Conservation (phyloP, 164 flowering plant genomes). For the Magnolia sinica region DNA sequence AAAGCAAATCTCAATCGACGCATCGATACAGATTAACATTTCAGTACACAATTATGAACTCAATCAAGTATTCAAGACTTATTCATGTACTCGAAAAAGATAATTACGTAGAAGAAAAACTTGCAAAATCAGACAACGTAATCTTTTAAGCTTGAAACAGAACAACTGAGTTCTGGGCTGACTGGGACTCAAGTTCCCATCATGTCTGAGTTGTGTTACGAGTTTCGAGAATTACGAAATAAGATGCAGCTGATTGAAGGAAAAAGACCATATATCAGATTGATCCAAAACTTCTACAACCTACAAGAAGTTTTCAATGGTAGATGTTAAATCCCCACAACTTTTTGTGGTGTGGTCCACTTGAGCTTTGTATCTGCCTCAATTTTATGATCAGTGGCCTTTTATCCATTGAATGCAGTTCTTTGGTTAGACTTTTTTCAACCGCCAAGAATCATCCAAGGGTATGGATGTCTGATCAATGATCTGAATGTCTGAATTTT, state of each 20-base stretch:
- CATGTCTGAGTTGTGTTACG: background rate
- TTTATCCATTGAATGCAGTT: no score
- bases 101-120: background rate
- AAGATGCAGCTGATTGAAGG: background rate
- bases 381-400: no score
- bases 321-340: no score
- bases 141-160: background rate
- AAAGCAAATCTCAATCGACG: background rate
- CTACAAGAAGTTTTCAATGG: no score
- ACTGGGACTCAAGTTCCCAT: background rate
- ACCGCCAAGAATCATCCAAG: no score
- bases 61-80: background rate
- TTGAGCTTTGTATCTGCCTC: no score
- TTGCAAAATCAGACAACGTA: background rate
- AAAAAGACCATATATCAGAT: no score
- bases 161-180: background rate
- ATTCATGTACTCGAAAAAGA: background rate
- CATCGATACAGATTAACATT: background rate
- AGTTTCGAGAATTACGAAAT: background rate
- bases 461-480: no score
- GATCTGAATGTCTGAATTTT: no score
- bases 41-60: background rate
- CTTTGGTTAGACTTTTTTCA: no score
- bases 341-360: no score
- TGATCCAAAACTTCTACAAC: no score